Base-by-base conservation (phyloP, 495 filamentous ascomycete species). In the Neurospora sp. region DNA sequence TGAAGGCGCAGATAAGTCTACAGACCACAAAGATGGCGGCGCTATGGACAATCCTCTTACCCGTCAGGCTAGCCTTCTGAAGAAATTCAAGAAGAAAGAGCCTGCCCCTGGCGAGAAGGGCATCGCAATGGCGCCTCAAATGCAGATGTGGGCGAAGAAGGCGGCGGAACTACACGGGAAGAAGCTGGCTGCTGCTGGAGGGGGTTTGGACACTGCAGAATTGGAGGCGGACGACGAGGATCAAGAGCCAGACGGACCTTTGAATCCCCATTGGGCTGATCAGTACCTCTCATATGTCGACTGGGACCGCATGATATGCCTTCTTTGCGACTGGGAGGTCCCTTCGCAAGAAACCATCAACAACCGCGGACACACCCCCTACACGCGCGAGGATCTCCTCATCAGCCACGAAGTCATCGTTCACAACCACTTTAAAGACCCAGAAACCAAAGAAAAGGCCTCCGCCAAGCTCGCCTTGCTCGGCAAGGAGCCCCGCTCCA, bases 91-190 rank as follows among this genome's bases (percentile, higher is more conserved):
- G 31, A 94, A 90, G 72, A 96, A 94, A 93, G 79, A 84, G 89
- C 31, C 74, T 39, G 71, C 72, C 4, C 43, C 72, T 21, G 75
- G 37, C 24, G 24, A 70, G 37, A 75, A 96, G 92, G 77, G 88
- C 81, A 81, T 85, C 54, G 81, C 84, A 28, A 87, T 88, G 81
- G 86, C 85, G 59, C 86, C 86, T 4, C 92, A 96, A 76, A 85
- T 97, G 40, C 91, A 96, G 81, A 92, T 94, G 81, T 97, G 94
- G 94, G 89, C 91, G 70, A 91, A 94, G 77, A 92, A 93, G 36
- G 92, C 93, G 77, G 92, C 92, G 0, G 93, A 97, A 78, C 84
- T 97, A 45, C 93, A 95, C 75, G 91, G 92, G 2, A 83, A 78
- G 7, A 79, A 80, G 37, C 45, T 75, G 71, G 71, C 28, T 70